These are phyloP conservation scores for Colletotrichum orchidophilum DNA, from an alignment of 2,329 filamentous ascomycete genomes.

Conservation along the genomic window DNA sequence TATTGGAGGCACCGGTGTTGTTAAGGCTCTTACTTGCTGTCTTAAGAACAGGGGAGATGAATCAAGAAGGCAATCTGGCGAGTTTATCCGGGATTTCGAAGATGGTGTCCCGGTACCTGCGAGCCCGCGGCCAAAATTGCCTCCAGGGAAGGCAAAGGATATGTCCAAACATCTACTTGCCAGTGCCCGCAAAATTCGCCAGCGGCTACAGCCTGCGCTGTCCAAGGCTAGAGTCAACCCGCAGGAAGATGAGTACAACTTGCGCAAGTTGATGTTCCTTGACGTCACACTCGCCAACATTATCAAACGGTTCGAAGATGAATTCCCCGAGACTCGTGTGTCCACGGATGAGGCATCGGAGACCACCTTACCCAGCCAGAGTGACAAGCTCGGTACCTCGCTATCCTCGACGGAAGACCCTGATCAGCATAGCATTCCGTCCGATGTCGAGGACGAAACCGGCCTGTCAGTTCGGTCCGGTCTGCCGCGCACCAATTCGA, in stretches of 20 bases:
- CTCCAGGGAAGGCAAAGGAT: conserved; percentile 78
- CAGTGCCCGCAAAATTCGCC: conserved; percentile 88
- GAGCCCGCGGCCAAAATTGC: conserved; percentile 45
- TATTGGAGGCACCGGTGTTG: conserved; percentile 93
- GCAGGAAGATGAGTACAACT: conserved; percentile 75
- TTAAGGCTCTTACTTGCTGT: conserved; percentile 92
- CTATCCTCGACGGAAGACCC: conserved; percentile 45
- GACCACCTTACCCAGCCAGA: conserved; percentile 38
- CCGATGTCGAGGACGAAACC: conserved; percentile 60
- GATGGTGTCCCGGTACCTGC: conserved; percentile 56
- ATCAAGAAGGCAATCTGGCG: conserved; percentile 61
- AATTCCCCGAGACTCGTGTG: conserved; percentile 87
- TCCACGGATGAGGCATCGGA: conserved; percentile 42
- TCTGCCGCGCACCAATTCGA: conserved; percentile 62
- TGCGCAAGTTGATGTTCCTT: conserved; percentile 86
- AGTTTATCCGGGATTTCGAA: conserved; percentile 62
- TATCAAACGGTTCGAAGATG: conserved; percentile 94
- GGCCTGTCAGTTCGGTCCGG: conserved; percentile 51
- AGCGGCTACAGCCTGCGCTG: conserved; percentile 84
- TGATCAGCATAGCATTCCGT: conserved; percentile 49
- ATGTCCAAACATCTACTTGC: conserved; percentile 92
- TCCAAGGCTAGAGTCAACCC: conserved; percentile 75
- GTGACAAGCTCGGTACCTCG: conserved; percentile 40
- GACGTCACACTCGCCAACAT: conserved; percentile 89
- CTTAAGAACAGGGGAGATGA: conserved; percentile 81